Evolutionary conservation across 495 filamentous ascomycete genomes (phyloP).

Genomic region (Tuber magnatum): DNA sequence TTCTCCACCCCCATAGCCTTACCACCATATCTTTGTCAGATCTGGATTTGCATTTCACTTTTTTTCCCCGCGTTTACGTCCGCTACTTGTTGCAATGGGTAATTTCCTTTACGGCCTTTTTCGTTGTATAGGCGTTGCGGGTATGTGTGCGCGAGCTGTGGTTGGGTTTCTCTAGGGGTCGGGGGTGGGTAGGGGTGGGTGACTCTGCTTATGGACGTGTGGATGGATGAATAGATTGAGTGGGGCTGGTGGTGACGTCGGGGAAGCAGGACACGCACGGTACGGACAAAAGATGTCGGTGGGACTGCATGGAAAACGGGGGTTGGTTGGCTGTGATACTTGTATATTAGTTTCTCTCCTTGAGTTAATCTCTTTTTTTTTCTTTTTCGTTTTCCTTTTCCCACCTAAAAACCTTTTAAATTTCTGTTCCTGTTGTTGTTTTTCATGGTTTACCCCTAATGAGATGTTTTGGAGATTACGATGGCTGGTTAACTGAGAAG

Average conservation of each 20-base stretch:
- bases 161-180: neutral
- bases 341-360: neutral
- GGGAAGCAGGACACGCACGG: neutral
- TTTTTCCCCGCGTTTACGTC: conserved; percentile 19
- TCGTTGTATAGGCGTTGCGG: conserved; percentile 4
- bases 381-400: neutral
- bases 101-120: neutral
- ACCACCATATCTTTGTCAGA: conserved; percentile 5
- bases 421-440: neutral
- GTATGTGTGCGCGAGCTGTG: neutral
- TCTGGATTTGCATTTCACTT: conserved; percentile 2
- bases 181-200: neutral
- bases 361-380: neutral
- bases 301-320: neutral
- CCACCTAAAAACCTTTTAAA: neutral
- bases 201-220: neutral
- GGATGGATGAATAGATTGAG: neutral
- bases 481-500: neutral
- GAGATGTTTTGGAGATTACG: neutral
- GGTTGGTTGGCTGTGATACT: neutral
- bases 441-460: neutral
- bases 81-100: conserved; percentile 10
- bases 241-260: neutral
- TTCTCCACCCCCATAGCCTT: neutral
- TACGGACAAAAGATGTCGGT: neutral